Evolutionary conservation across 106 monocot species (phyloP), one percentile per base, ranked within the genome.

Genomic region (Ottelia alismoides): DNA sequence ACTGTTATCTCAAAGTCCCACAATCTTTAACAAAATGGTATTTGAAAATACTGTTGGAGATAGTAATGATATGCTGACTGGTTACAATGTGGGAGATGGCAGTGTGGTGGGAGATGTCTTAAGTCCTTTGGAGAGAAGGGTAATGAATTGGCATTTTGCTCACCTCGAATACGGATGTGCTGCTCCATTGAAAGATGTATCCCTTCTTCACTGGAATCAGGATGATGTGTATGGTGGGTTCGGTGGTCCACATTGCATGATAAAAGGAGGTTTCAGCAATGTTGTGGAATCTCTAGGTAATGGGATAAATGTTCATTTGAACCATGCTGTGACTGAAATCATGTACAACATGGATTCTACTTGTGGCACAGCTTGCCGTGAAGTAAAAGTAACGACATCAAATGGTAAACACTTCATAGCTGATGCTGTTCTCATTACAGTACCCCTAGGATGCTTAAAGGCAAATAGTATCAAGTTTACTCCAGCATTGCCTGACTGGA

Each of bases 151-250:
- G 96, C 96, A 98, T 65, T 90, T 82, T 56, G 96, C 96, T 47
- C 85, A 98, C 63, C 71, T 98, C 67, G 96, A 98, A 60, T 98
- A 98, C 64, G 96, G 96, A 23, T 98, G 96, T 74, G 96, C 96
- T 78, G 82, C 96, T 17, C 46, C 57, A 48, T 79, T 98, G 14
- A 83, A 98, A 57, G 74, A 89, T 45, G 89, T 98, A 27, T 98
- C 96, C 26, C 82, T 98, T 56, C 82, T 80, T 53, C 67, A 85
- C 29, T 98, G 96, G 96, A 98, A 98, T 72, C 96, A 98, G 59
- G 96, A 98, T 79, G 96, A 98, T 77, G 67, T 72, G 16, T 98
- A 98, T 72, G 96, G 96, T 56, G 96, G 96, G 45, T 98, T 98
- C 66, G 96, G 89, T 28, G 96, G 96, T 49, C 65, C 90, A 59